A percentile compares a stretch with the other conserved stretches of the same genome.
These are phyloP conservation scores for Lachnellula suecica DNA, from an alignment of 2,329 filamentous ascomycete species.

Conservation along the genomic window DNA sequence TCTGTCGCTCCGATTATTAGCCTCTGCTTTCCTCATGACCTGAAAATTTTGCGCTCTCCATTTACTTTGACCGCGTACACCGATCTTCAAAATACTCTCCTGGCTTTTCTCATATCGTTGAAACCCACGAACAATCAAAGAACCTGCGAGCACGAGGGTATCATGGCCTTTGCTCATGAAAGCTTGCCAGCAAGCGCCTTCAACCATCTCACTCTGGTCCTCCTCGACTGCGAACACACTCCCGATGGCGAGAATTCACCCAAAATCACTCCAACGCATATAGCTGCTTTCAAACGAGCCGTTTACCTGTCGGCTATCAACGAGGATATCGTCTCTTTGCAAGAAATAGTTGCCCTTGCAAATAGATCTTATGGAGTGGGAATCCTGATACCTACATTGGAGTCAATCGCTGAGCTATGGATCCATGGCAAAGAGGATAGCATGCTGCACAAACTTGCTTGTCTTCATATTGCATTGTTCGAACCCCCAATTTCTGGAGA, in stretches of 20 bases:
- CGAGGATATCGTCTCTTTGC: constrained; percentile 2
- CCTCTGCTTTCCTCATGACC: neutral
- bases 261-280: neutral
- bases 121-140: too few relatives aligned
- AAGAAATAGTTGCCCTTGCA: constrained; percentile 1
- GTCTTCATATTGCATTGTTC: constrained; percentile 1
- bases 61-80: neutral
- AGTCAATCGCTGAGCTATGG: constrained; percentile 16
- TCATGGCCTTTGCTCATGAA: too few relatives aligned
- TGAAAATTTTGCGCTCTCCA: neutral
- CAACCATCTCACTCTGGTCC: neutral
- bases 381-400: constrained; percentile 13
- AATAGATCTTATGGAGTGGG: constrained; percentile 2
- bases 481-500: too few relatives aligned
- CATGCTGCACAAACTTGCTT: neutral
- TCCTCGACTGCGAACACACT: neutral
- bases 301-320: constrained; percentile 8
- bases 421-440: neutral
- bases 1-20: neutral
- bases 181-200: neutral
- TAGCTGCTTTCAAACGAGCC: constrained; percentile 6
- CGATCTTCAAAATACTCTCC: neutral
- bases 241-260: neutral
- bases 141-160: too few relatives aligned
- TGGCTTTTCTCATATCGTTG: neutral